phyloP scores from a whole-genome alignment of 805 yeast genomes.

The Starmera pachycereana region DNA sequence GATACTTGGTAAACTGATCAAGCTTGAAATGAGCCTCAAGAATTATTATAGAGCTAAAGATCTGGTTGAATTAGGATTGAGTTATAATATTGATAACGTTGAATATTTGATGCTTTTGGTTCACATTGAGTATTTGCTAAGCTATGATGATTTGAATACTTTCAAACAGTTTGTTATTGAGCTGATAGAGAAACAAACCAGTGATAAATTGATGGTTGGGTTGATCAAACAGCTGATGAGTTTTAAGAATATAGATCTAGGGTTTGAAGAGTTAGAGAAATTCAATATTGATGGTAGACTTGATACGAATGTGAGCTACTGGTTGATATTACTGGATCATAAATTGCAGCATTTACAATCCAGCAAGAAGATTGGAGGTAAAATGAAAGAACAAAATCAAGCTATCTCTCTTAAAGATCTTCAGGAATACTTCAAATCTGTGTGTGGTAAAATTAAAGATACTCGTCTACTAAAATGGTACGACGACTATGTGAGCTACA shows the following conservation, averaged over 20 bases:
- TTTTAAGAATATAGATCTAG: slow-evolving; percentile 15
- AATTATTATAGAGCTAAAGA: slow-evolving; percentile 27
- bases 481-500: slow-evolving; percentile 19
- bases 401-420: too few relatives aligned
- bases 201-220: slow-evolving; percentile 18
- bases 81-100: slow-evolving; percentile 19
- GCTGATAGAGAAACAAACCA: slow-evolving; percentile 20
- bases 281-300: slow-evolving; percentile 1
- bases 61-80: slow-evolving; percentile 9
- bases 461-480: slow-evolving; percentile 2
- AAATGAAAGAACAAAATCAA: too few relatives aligned
- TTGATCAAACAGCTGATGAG: slow-evolving; percentile 25
- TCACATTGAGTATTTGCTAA: slow-evolving; percentile 28
- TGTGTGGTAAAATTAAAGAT: too few relatives aligned
- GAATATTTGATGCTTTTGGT: slow-evolving; percentile 32
- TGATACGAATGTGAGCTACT: background rate
- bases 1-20: slow-evolving; percentile 29
- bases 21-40: slow-evolving; percentile 30
- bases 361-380: too few relatives aligned
- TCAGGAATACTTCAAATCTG: too few relatives aligned
- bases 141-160: slow-evolving; percentile 3
- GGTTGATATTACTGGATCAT: background rate
- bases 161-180: slow-evolving; percentile 16
- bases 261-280: slow-evolving; percentile 16
- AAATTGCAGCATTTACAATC: background rate